Evolutionary conservation across 805 yeast genomes (phyloP), one percentile per base, ranked within the genome.

Genomic region (Sugiyamaella boreocaroliniensis): DNA sequence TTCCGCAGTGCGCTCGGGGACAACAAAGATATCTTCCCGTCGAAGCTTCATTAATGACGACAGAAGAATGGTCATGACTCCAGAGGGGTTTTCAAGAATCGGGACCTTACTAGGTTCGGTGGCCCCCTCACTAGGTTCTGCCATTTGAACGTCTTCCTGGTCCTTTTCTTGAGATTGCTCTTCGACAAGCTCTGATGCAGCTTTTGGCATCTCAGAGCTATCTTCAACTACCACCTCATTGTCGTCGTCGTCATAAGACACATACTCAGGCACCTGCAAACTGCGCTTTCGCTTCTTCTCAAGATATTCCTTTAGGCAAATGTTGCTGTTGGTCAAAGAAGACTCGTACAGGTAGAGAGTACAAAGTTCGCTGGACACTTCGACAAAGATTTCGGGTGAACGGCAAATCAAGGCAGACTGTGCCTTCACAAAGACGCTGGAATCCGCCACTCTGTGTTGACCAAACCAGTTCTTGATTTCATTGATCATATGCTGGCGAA

Each of bases 1-100:
- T 9, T 52, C 55, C 14, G 61, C 61, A 10, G 56, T 49, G n/a
- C 50, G 51, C 12, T 56, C 57, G 16, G 63, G 48, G 6, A 52
- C 37, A 11, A 64, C 54, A 71, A 76, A 73, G 29, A 59, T 46
- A 20, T 75, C 78, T 11, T 59, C 68, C 56, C 64, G 72, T 55
- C 63, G 67, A 40, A 64, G 68, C 0, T 74, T 66, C 81, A 87
- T 82, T 29, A 89, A 68, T 62, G 89, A 90, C 0, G 81, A 70
- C 26, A 89, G 67, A 10, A 89, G 67, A 1, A 78, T 61, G 54
- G 81, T 82, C 57, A 89, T 74, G 11, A 89, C 77, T 1, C 89
- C 89, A 1, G 85, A 72, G 56, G 60, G 48, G 19, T 45, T 43
- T 15, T 52, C 53, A 7, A 45, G 44, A 1, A 16, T n/a, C 20